A percentile compares a stretch with the other conserved stretches of the same genome.
Conservation (phyloP, 805 yeast genomes). For the Teunomyces lycoperdinae region DNA sequence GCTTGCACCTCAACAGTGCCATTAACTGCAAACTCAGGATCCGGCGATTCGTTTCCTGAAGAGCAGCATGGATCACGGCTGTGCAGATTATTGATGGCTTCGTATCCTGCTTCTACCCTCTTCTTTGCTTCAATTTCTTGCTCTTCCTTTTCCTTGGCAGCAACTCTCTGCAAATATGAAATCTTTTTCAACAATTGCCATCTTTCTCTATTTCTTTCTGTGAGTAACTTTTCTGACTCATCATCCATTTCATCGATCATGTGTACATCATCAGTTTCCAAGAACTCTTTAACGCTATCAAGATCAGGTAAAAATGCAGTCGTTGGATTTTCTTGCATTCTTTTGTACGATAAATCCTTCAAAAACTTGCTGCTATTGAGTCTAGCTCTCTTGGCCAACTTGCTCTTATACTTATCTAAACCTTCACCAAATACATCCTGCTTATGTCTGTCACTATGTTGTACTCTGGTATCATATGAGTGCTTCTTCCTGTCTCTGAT, state of each 20-base stretch:
- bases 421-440: slow-evolving; percentile 80
- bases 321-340: slow-evolving; percentile 36
- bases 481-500: slow-evolving; percentile 77
- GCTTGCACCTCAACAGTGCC: slow-evolving; percentile 3
- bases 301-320: slow-evolving; percentile 50
- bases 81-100: slow-evolving; percentile 6
- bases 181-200: slow-evolving; percentile 72
- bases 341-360: slow-evolving; percentile 51
- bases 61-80: not conserved
- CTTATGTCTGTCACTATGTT: slow-evolving; percentile 59
- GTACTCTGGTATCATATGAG: slow-evolving; percentile 79
- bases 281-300: slow-evolving; percentile 55
- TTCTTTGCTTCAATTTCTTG: slow-evolving; percentile 36
- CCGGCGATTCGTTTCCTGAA: slow-evolving; percentile 2
- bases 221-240: slow-evolving; percentile 37
- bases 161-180: slow-evolving; percentile 65
- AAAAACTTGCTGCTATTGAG: slow-evolving; percentile 54
- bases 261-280: slow-evolving; percentile 44
- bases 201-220: slow-evolving; percentile 51
- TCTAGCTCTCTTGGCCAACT: slow-evolving; percentile 47
- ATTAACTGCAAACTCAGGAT: slow-evolving; percentile 5
- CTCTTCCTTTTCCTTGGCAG: slow-evolving; percentile 47
- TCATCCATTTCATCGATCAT: slow-evolving; percentile 34
- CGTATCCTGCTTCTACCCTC: slow-evolving; percentile 33
- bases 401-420: slow-evolving; percentile 55